A percentile compares a stretch with the other conserved stretches of the same genome.
These are phyloP conservation scores for Gaultheria prostrata DNA, from an alignment of 148 eudicot genomes.

Conservation along the genomic window DNA sequence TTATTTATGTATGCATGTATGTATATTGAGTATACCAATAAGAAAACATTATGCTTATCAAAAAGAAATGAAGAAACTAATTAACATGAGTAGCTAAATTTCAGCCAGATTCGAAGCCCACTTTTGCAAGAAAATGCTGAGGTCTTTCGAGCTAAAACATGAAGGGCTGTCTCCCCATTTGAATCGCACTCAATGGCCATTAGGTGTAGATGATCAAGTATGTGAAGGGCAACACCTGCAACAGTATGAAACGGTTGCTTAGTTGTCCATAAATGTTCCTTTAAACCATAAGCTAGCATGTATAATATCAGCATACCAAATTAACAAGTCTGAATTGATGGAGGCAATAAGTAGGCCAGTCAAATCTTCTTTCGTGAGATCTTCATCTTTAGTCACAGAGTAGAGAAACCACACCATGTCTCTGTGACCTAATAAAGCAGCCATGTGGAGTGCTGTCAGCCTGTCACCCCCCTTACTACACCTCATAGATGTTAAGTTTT, in stretches of 20 bases:
- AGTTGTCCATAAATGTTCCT: not conserved
- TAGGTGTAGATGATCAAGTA: slow-evolving; percentile 12
- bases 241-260: not conserved
- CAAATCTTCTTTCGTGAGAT: slow-evolving; percentile 13
- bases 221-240: slow-evolving; percentile 34
- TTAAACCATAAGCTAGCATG: not conserved
- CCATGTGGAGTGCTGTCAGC: slow-evolving; percentile 14
- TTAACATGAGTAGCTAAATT: not conserved
- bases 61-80: not conserved
- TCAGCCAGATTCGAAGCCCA: slow-evolving; percentile 15
- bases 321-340: slow-evolving; percentile 27
- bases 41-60: not conserved
- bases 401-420: slow-evolving; percentile 29
- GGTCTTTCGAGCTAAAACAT: slow-evolving; percentile 42
- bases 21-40: not conserved
- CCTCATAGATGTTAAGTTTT: not conserved
- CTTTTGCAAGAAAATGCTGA: slow-evolving; percentile 16
- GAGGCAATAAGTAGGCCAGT: slow-evolving; percentile 20
- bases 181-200: slow-evolving; percentile 27
- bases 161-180: slow-evolving; percentile 35
- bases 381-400: not conserved
- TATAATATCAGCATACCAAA: slow-evolving; percentile 18
- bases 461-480: slow-evolving; percentile 21
- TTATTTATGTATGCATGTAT: not conserved
- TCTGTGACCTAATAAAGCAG: slow-evolving; percentile 22